Percentiles rank a stretch among this genome's conserved stretches.
These are phyloP conservation scores for Phytophthora pluvialis DNA, from an alignment of 352 stramenopile species.

Conservation along the genomic window DNA sequence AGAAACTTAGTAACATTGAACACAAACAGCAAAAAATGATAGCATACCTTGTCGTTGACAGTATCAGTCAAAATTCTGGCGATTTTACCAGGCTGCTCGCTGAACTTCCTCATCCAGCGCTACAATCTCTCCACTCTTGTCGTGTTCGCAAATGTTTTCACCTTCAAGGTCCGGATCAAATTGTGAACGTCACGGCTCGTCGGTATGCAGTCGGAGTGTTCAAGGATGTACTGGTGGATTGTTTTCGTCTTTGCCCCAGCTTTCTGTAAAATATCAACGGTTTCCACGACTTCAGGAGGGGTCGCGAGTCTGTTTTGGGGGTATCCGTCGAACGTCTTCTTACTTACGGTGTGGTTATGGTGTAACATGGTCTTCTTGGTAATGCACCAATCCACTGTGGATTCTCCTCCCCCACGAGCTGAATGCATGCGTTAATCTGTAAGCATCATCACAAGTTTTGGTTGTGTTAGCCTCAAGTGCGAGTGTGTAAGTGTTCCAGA, in stretches of 20 bases:
- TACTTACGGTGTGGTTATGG: not conserved
- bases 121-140: not conserved
- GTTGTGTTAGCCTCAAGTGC: too few relatives aligned
- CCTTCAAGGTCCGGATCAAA: not conserved
- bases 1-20: too few relatives aligned
- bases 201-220: not conserved
- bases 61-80: too few relatives aligned
- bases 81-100: not conserved
- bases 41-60: too few relatives aligned
- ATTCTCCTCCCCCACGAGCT: too few relatives aligned
- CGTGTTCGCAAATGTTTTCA: not conserved
- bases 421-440: too few relatives aligned
- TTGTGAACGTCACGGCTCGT: slow-evolving; percentile 1
- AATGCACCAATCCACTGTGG: too few relatives aligned
- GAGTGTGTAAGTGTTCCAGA: too few relatives aligned
- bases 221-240: slow-evolving; percentile 2
- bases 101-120: slow-evolving; percentile 4
- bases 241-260: not conserved
- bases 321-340: not conserved
- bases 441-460: too few relatives aligned
- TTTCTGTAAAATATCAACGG: not conserved
- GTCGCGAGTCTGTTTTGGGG: not conserved
- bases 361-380: not conserved
- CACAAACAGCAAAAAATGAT: too few relatives aligned
- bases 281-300: not conserved